Percentiles rank a stretch among this genome's conserved stretches.
Evolutionary conservation across 23 red algal species (phyloP).

Genomic region (Gracilaria gracilis): DNA sequence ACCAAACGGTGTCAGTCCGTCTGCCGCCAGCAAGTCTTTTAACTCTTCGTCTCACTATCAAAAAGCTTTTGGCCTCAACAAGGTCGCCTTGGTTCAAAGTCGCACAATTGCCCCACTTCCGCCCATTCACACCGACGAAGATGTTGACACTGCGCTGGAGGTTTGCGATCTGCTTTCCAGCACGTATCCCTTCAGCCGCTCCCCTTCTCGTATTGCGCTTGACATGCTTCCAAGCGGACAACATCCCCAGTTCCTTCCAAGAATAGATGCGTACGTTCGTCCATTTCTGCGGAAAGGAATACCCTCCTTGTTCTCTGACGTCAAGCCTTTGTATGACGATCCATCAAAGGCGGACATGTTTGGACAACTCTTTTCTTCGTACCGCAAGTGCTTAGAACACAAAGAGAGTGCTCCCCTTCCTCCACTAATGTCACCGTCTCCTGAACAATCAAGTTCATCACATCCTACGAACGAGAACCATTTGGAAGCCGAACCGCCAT

Average conservation of each 20-base stretch:
- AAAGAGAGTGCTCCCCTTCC: constrained; percentile 38
- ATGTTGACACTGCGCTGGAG: constrained; percentile 16
- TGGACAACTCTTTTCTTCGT: constrained; percentile 63
- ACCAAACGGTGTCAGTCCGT: not conserved
- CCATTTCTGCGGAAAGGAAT: constrained; percentile 82
- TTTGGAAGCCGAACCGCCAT: constrained; percentile 44
- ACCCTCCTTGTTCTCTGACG: constrained; percentile 77
- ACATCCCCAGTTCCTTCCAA: constrained; percentile 64
- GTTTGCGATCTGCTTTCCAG: constrained; percentile 49
- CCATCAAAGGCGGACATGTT: constrained; percentile 66
- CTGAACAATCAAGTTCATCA: not conserved
- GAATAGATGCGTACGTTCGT: constrained; percentile 73
- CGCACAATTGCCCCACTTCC: constrained; percentile 20
- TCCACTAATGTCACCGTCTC: not conserved
- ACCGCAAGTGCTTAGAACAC: constrained; percentile 21
- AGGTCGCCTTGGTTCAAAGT: constrained; percentile 33
- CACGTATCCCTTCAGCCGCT: constrained; percentile 22
- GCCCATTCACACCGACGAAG: constrained; percentile 23
- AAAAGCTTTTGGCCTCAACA: constrained; percentile 29
- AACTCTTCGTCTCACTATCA: constrained; percentile 10
- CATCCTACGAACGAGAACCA: not conserved
- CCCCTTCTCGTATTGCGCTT: constrained; percentile 52
- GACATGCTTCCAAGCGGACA: constrained; percentile 46
- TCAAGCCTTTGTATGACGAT: constrained; percentile 87
- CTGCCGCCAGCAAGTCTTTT: not conserved